Conservation (phyloP, 2,329 filamentous ascomycete genomes). For the Trichophaea hybrida region DNA sequence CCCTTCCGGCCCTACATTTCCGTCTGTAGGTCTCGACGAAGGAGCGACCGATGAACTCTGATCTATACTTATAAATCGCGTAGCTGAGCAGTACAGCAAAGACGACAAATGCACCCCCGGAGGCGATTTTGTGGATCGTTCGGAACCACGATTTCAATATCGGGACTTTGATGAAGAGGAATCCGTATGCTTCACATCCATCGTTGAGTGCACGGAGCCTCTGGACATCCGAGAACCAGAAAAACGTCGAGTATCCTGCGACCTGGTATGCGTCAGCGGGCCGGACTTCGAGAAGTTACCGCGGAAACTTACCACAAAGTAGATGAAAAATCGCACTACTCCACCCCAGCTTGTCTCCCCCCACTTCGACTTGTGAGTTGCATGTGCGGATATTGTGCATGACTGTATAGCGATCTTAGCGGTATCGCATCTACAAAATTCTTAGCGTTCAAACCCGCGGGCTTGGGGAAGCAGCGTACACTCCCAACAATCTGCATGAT, state of each 20-base stretch:
- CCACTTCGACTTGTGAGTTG: slow-evolving; percentile 15
- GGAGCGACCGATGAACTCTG: slow-evolving; percentile 5
- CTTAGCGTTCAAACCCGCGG: no score
- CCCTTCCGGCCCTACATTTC: no score
- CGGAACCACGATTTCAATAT: slow-evolving; percentile 13
- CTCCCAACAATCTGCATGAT: slow-evolving; percentile 18
- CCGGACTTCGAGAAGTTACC: no score
- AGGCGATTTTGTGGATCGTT: slow-evolving; percentile 9
- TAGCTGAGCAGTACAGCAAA: slow-evolving; percentile 16
- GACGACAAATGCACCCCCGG: slow-evolving; percentile 2
- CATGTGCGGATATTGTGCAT: slow-evolving; percentile 17
- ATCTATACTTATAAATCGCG: slow-evolving; percentile 10
- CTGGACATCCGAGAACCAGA: slow-evolving; percentile 14
- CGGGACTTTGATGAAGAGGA: slow-evolving; percentile 9
- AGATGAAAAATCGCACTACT: slow-evolving; percentile 17
- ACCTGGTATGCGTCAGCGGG: background rate
- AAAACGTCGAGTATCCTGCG: slow-evolving; percentile 12
- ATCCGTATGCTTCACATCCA: slow-evolving; percentile 9
- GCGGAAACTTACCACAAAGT: slow-evolving; percentile 5
- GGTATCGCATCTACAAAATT: background rate
- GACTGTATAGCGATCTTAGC: slow-evolving; percentile 2
- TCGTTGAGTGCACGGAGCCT: background rate
- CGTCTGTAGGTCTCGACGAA: background rate
- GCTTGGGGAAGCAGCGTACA: background rate
- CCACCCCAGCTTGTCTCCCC: slow-evolving; percentile 17